Evolutionary conservation across 768 basidiomycete species (phyloP).

Genomic region (Dendrothele bispora): DNA sequence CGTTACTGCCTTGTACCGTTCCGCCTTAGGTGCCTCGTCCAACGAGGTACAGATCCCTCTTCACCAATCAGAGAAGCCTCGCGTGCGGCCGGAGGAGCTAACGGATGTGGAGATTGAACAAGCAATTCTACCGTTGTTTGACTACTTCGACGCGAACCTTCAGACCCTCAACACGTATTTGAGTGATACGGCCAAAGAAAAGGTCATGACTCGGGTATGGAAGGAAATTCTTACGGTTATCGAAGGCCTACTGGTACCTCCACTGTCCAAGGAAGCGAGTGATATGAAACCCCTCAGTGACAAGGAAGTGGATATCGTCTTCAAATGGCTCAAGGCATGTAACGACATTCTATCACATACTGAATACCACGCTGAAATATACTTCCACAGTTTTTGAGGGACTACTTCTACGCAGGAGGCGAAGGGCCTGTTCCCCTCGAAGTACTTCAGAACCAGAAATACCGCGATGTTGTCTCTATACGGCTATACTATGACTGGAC

Average conservation of each 20-base stretch:
- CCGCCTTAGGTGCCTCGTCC: slow-evolving; percentile 65
- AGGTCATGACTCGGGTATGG: slow-evolving; percentile 93
- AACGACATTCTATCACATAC: background rate
- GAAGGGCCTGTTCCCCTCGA: slow-evolving; percentile 89
- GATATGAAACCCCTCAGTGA: slow-evolving; percentile 92
- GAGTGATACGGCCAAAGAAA: slow-evolving; percentile 81
- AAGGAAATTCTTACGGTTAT: slow-evolving; percentile 89
- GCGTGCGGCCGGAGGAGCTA: slow-evolving; percentile 75
- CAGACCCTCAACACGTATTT: slow-evolving; percentile 89
- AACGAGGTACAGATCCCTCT: slow-evolving; percentile 79
- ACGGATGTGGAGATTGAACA: slow-evolving; percentile 94
- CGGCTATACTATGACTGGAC: slow-evolving; percentile 96
- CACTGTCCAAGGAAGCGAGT: slow-evolving; percentile 79
- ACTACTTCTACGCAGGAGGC: slow-evolving; percentile 94
- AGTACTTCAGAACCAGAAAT: slow-evolving; percentile 89
- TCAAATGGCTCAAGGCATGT: slow-evolving; percentile 92
- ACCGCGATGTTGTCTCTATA: slow-evolving; percentile 86
- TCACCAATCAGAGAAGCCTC: slow-evolving; percentile 71
- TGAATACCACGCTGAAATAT: slow-evolving; percentile 6
- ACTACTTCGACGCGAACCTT: slow-evolving; percentile 94
- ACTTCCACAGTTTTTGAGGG: slow-evolving; percentile 72
- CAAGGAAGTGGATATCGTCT: slow-evolving; percentile 98
- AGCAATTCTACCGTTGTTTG: slow-evolving; percentile 88
- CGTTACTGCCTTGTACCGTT: slow-evolving; percentile 78
- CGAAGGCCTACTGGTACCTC: slow-evolving; percentile 88